These are phyloP conservation scores for Pseudocercospora eumusae DNA, from an alignment of 2,329 filamentous ascomycete genomes.

Conservation along the genomic window DNA sequence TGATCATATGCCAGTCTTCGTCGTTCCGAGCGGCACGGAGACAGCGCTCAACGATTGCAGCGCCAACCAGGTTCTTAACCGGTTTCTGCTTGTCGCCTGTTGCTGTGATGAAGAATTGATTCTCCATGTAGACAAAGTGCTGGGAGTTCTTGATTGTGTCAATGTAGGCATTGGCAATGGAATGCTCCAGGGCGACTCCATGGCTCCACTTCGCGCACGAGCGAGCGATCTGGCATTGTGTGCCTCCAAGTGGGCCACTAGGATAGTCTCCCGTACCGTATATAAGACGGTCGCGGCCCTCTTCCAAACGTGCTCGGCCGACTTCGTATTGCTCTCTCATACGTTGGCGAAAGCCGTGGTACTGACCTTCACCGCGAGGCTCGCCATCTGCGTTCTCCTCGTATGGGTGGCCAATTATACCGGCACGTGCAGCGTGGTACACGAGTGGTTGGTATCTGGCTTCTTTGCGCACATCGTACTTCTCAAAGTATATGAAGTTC, in stretches of 20 bases:
- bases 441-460: conserved; percentile 49
- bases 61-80: conserved; percentile 75
- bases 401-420: conserved; percentile 40
- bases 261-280: conserved; percentile 29
- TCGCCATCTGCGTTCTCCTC: conserved; percentile 30
- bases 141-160: conserved; percentile 93
- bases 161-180: conserved; percentile 91
- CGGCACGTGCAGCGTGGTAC: conserved; percentile 41
- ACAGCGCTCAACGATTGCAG: conserved; percentile 76
- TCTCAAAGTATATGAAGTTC: conserved; percentile 86
- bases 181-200: conserved; percentile 65
- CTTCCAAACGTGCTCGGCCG: conserved; percentile 30
- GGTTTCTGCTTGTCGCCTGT: conserved; percentile 69
- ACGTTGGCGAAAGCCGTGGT: conserved; percentile 37
- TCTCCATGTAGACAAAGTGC: conserved; percentile 51
- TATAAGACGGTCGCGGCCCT: conserved; percentile 27
- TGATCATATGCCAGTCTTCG: conserved; percentile 71
- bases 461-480: conserved; percentile 66
- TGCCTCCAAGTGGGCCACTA: conserved; percentile 62
- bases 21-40: conserved; percentile 66
- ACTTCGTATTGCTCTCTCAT: conserved; percentile 36
- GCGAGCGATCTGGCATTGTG: conserved; percentile 79
- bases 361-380: conserved; percentile 35
- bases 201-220: conserved; percentile 57
- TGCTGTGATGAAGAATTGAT: conserved; percentile 93